A percentile compares a stretch with the other conserved stretches of the same genome.
These are phyloP conservation scores for Cucurbita maxima DNA, from an alignment of 306 rosid genomes.

Conservation along the genomic window DNA sequence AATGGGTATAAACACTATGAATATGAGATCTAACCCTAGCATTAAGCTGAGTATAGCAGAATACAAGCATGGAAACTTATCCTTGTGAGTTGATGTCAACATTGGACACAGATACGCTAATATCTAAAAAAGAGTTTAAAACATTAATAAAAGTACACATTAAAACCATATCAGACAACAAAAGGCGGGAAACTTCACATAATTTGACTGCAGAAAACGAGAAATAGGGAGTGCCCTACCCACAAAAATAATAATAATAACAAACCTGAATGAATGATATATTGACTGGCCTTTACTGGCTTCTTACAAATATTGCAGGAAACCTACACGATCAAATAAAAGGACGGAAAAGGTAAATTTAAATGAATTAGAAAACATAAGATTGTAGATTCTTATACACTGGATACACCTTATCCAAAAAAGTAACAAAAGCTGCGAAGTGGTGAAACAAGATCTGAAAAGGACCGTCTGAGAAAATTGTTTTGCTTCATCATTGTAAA, in stretches of 20 bases:
- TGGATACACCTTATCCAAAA: not conserved
- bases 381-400: not conserved
- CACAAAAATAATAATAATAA: not conserved
- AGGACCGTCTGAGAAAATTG: not conserved
- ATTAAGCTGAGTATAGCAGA: not conserved
- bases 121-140: not conserved
- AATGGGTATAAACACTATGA: not conserved
- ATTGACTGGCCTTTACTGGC: constrained; percentile 74
- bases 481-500: not conserved
- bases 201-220: not conserved
- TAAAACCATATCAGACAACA: not conserved
- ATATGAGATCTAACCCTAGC: not conserved
- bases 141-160: not conserved
- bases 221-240: not conserved
- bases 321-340: constrained; percentile 47
- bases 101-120: not conserved
- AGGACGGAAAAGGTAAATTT: constrained; percentile 3
- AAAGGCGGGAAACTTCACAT: not conserved
- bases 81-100: not conserved
- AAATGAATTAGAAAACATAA: not conserved
- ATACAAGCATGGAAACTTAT: not conserved
- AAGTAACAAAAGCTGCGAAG: not conserved
- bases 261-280: constrained; percentile 75
- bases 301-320: constrained; percentile 87
- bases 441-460: not conserved